Base-by-base conservation (phyloP, 768 basidiomycete species). In the Russula griseocarnosa region DNA sequence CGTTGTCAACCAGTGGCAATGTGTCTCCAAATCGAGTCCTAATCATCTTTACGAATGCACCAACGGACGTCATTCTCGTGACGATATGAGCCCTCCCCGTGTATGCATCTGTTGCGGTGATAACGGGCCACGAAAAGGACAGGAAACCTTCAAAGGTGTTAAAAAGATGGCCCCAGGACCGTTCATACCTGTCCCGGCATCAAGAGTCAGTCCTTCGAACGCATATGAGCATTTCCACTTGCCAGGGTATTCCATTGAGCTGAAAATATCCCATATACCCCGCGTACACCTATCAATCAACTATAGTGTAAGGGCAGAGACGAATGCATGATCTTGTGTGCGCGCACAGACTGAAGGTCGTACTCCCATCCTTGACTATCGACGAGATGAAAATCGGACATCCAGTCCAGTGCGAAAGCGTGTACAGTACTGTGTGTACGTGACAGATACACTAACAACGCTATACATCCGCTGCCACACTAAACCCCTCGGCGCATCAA, bases 21-120 rank as follows among this genome's bases (percentile, higher is more conserved):
- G 82, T 85, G 74, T 92, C 90, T 56, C 90, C 88, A 69, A 86
- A 92, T 88, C 90, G 82, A 3, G 87, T 89, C 76, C 89, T 89
- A 70, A 93, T 85, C 90, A 92, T 93, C 76, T 86, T 89, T 54
- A 90, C 73, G 69, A 93, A 93, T 1, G 88, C 85, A 5, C 82
- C 81, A 54, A 93, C 79, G 36, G 86, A 87, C 4, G 79, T 85
- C 65, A 84, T 74, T 53, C 87, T 82, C n/a, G 90, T 92, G 26
- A 89, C 89, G 60, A 93, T 86, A 72, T 92, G 90, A 0, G 88
- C 83, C 65, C 81, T 80, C 20, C 88, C 86, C 0, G 91, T 89
- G 72, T 79, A 81, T 49, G 78, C 71, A 71, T 92, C 88, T 40
- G 91, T 92, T 50, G 90, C 82, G 1, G 85, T 85, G 65, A 93